Evolutionary conservation across 805 yeast species (phyloP), one percentile per base, ranked within the genome.

Genomic region (Metschnikowia lunata): DNA sequence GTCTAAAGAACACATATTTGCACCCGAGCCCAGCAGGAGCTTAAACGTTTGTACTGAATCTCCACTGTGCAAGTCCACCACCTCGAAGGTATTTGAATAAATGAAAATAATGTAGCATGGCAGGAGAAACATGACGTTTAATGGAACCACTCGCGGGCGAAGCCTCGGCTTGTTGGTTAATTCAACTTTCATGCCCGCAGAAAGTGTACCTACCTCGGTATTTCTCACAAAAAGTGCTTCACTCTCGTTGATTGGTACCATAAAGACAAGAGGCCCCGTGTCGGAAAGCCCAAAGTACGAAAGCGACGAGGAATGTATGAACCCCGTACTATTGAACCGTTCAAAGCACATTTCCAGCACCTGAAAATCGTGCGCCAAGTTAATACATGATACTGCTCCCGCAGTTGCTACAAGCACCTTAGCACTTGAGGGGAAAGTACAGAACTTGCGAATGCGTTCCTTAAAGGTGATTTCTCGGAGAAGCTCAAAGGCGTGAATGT

Each of bases 231-330:
- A 40, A 4, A 68, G 48, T 14, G 62, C 34, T 13, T 34, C 32
- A 8, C 48, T 46, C 13, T 10, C 26, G 15, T 26, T 32, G 8
- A 41, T 8, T 8, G 51, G 51, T 7, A 67, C 45, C 26, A 63
- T 55, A 48, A 55, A 52, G 2, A 56, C 52, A 3, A 51, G 43
- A 1, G 72, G 69, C 1, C 66, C 66, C 4, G 61, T 45, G 18
- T 55, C 52, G 1, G 63, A 54, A 23, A 69, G 54, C 8, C 73
- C 73, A 51, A 71, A 71, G 49, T 70, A 71, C 46, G 64, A 59
- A 50, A 70, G 68, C 8, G 72, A 57, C 18, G 65, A 54, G 37
- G 50, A 51, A 26, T 56, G 59, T 9, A 53, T 49, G 40, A 58
- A 54, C 26, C 45, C 55, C 43, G 45, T 48, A 31, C 55, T 39